A percentile compares a stretch with the other conserved stretches of the same genome.
phyloP scores from a whole-genome alignment of 2,329 filamentous ascomycete genomes.

The Aspergillus bombycis region DNA sequence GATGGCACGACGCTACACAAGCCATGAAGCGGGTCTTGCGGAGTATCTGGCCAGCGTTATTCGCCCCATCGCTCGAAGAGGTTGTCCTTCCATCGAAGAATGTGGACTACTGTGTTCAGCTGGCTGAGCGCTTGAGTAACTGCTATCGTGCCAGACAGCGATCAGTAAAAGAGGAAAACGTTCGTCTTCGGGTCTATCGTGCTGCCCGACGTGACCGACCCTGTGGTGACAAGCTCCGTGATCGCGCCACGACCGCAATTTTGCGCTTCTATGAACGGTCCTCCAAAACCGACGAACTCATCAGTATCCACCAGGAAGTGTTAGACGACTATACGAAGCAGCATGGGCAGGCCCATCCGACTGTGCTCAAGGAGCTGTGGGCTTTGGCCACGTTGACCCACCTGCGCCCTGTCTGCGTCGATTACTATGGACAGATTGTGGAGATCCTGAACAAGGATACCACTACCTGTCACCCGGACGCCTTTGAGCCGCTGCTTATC shows the following conservation, averaged over 20 bases:
- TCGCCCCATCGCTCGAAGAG: constrained; percentile 48
- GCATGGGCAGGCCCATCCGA: constrained; percentile 37
- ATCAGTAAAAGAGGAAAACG: constrained; percentile 40
- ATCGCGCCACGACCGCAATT: constrained; percentile 32
- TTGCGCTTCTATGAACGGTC: constrained; percentile 34
- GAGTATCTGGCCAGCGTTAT: constrained; percentile 51
- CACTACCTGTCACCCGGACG: constrained; percentile 38
- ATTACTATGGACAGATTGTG: constrained; percentile 45
- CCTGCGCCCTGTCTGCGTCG: constrained; percentile 40
- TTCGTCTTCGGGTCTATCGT: constrained; percentile 40
- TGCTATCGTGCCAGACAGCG: constrained; percentile 48
- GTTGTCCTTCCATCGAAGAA: constrained; percentile 48
- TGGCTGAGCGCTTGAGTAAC: constrained; percentile 51
- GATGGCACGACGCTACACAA: constrained; percentile 51
- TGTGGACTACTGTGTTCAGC: constrained; percentile 50
- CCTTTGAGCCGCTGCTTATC: constrained; percentile 42
- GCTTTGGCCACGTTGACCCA: constrained; percentile 40
- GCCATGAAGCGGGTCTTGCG: constrained; percentile 51
- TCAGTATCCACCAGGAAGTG: constrained; percentile 43
- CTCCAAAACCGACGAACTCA: constrained; percentile 39
- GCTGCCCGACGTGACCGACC: constrained; percentile 33
- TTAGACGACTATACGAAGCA: constrained; percentile 41
- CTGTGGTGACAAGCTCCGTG: constrained; percentile 35
- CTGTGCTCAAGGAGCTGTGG: constrained; percentile 42
- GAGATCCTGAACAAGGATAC: constrained; percentile 43